A percentile compares a stretch with the other conserved stretches of the same genome.
Conservation (phyloP, 2,329 filamentous ascomycete species). For the Ascochyta koolunga region DNA sequence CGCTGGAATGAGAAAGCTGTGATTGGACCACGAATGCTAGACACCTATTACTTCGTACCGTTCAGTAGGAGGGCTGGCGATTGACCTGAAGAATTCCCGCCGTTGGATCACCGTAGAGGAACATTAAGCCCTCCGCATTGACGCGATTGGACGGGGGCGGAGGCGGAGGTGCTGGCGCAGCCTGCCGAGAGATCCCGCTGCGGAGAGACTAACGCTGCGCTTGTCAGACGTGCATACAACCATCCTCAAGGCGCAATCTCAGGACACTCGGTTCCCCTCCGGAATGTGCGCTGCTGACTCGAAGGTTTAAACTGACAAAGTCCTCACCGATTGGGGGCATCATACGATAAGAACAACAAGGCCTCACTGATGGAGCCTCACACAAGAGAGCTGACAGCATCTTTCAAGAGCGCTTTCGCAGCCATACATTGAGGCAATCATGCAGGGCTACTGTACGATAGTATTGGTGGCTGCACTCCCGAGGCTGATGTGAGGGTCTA, state of each 20-base stretch:
- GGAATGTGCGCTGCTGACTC: conserved; percentile 14
- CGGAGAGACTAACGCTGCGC: conserved; percentile 17
- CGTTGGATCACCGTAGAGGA: conserved; percentile 5
- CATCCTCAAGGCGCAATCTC: conserved; percentile 9
- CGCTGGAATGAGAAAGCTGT: conserved; percentile 2
- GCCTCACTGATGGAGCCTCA: conserved; percentile 8
- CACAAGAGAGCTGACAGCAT: conserved; percentile 33
- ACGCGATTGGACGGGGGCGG: conserved; percentile 21
- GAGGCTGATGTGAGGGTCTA: conserved; percentile 26
- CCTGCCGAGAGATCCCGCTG: conserved; percentile 29
- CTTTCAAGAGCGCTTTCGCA: conserved; percentile 23
- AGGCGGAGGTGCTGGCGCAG: conserved; percentile 18
- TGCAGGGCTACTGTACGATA: conserved; percentile 46
- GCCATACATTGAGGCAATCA: conserved; percentile 34
- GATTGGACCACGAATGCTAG: conserved; percentile 8
- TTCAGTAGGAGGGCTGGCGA: conserved; percentile 1
- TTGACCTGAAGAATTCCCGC: conserved; percentile 6
- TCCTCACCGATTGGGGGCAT: conserved; percentile 11
- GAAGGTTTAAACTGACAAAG: background rate
- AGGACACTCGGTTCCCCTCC: conserved; percentile 25
- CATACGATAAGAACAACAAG: conserved; percentile 22
- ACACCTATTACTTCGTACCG: conserved; percentile 14
- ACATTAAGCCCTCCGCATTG: conserved; percentile 16
- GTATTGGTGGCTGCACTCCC: conserved; percentile 46
- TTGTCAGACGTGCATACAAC: conserved; percentile 11